Evolutionary conservation across 116 monocot genomes (phyloP).

Genomic region (Posidonia oceanica): DNA sequence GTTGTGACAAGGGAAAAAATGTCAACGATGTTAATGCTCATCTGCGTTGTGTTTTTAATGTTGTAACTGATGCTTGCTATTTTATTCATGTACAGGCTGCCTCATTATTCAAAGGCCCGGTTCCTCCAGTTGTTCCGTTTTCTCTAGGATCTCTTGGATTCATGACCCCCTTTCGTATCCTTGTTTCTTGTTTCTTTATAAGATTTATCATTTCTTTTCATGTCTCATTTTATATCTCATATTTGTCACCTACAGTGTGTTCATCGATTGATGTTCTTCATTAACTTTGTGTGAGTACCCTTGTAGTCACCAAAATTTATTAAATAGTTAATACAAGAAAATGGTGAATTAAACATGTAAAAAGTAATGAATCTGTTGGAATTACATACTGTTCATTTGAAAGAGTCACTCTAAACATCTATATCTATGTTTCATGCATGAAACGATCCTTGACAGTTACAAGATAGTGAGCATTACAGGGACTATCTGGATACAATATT

Average conservation of each 20-base stretch:
- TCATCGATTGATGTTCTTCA: too few relatives aligned
- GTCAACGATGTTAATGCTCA: too few relatives aligned
- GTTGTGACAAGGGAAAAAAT: too few relatives aligned
- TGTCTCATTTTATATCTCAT: neutral
- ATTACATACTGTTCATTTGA: too few relatives aligned
- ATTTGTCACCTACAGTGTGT: neutral
- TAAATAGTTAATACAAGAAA: too few relatives aligned
- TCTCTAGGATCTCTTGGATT: slow-evolving; percentile 93
- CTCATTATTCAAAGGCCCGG: slow-evolving; percentile 93
- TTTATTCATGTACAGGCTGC: slow-evolving; percentile 52
- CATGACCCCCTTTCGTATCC: slow-evolving; percentile 99
- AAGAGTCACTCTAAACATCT: too few relatives aligned
- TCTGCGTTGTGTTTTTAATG: too few relatives aligned
- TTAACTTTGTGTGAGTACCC: too few relatives aligned
- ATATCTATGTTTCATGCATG: too few relatives aligned
- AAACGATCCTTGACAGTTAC: slow-evolving; percentile 31
- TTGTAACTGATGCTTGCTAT: neutral
- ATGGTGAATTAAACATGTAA: too few relatives aligned
- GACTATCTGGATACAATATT: slow-evolving; percentile 60
- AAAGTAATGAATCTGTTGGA: too few relatives aligned
- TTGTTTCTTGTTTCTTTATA: neutral
- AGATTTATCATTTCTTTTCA: neutral
- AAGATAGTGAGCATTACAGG: slow-evolving; percentile 81
- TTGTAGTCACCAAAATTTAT: too few relatives aligned
- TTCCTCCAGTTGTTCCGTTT: slow-evolving; percentile 88